Evolutionary conservation across 345 rosid genomes (phyloP), one percentile per base, ranked within the genome.

Genomic region (Clausena lansium): DNA sequence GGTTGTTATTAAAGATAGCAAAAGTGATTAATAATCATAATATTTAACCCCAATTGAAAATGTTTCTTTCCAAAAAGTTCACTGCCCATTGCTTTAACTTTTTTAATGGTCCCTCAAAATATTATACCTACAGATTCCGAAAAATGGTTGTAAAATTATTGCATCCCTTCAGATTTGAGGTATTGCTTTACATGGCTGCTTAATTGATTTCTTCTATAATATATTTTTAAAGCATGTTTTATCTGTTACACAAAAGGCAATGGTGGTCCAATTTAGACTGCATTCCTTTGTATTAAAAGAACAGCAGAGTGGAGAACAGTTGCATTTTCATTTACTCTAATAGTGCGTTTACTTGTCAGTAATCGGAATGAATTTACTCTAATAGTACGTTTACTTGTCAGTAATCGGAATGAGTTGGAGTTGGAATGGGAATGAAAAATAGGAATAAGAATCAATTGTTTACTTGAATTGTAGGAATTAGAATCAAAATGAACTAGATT

Each of bases 111-210:
- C 59, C 81, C 73, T 67, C 61, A 35, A 59, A 59, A 67, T 71
- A 20, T 33, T 71, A 22, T 55, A 36, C 61, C 70, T 45, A 32
- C n/a, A 11, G 2, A n/a, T 50, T 78, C 4, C 25, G 30, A 28
- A 67, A 67, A 14, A 81, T 10, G 38, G 28, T 6, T 14, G 32
- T 25, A 25, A 35, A 54, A 41, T 27, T 61, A 69, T 77, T 25
- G 71, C 83, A 75, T 80, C 27, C 81, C 79, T 74, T 80, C 82
- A 64, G 86, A 33, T 65, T 74, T 69, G 79, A 27, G 5, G 57
- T 28, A 25, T 80, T 80, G 70, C 75, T 73, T 70, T 58, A 38
- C 7, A 77, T 79, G 73, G 57, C 65, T 63, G 39, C 83, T 79
- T 69, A 9, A 30, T 47, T 69, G 14, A 30, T 47, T 64, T 63